Percentiles rank a stretch among this genome's conserved stretches.
phyloP scores from a whole-genome alignment of 1,284 basidiomycete species.

The Pyrrhoderma noxium region DNA sequence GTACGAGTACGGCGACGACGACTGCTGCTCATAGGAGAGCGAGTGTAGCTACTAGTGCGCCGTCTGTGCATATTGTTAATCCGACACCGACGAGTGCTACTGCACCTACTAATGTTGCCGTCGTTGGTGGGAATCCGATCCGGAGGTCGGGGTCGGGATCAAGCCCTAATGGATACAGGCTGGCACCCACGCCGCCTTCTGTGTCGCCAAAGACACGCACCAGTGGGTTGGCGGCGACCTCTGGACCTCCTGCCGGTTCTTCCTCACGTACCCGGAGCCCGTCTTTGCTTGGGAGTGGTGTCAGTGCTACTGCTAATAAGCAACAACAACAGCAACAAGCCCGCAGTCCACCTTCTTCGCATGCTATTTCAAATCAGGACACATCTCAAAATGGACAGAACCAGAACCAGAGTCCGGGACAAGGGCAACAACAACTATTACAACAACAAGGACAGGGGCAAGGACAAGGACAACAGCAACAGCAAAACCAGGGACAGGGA shows the following conservation, averaged over 20 bases:
- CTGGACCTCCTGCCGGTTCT: neutral
- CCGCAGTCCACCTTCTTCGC: too few relatives aligned
- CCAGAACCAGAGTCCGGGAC: neutral
- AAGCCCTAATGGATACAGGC: constrained; percentile 3
- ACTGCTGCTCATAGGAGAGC: constrained; percentile 6
- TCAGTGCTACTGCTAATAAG: neutral
- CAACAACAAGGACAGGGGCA: neutral
- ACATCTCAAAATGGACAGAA: too few relatives aligned
- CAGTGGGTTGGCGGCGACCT: neutral
- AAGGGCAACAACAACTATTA: neutral
- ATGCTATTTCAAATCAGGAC: too few relatives aligned
- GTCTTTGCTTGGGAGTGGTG: constrained; percentile 10
- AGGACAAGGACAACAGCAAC: too few relatives aligned
- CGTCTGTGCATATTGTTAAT: constrained; percentile 17
- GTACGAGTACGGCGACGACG: too few relatives aligned
- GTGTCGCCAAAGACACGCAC: constrained; percentile 5
- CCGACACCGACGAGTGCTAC: constrained; percentile 16
- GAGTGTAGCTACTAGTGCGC: constrained; percentile 10
- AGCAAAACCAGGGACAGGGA: too few relatives aligned
- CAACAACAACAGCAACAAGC: too few relatives aligned
- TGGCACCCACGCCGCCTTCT: constrained; percentile 8
- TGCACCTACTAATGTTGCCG: neutral
- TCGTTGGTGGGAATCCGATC: neutral
- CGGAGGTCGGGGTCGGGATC: constrained; percentile 2
- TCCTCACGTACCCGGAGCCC: constrained; percentile 8